Evolutionary conservation across 1,284 basidiomycete species (phyloP).

Genomic region (Boletus smithii): DNA sequence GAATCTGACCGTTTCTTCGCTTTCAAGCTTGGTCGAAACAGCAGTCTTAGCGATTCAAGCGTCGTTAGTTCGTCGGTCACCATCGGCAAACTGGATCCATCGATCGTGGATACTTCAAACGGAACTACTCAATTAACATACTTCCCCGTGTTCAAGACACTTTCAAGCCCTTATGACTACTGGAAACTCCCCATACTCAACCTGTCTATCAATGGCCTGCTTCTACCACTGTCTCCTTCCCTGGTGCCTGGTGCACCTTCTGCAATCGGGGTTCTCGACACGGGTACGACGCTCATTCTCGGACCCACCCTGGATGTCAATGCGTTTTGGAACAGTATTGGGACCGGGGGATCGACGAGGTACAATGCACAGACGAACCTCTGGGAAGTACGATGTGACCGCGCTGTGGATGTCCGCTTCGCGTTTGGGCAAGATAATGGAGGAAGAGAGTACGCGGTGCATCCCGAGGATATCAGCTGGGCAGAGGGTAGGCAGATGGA

Average conservation of each 20-base stretch:
- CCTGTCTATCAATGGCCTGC: conserved; percentile 43
- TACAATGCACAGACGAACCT: conserved; percentile 37
- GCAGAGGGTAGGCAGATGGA: conserved; percentile 37
- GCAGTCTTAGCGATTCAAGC: conserved; percentile 19
- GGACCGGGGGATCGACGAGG: conserved; percentile 37
- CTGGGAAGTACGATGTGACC: conserved; percentile 54
- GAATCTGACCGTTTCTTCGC: conserved; percentile 48
- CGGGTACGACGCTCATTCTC: conserved; percentile 56
- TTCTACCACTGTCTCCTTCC: conserved; percentile 44
- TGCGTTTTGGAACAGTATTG: conserved; percentile 47
- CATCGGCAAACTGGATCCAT: conserved; percentile 47
- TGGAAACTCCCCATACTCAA: conserved; percentile 54
- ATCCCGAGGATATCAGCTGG: conserved; percentile 56
- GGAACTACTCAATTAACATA: conserved; percentile 37
- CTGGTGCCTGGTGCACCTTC: conserved; percentile 41
- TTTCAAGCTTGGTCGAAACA: conserved; percentile 44
- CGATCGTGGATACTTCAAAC: conserved; percentile 33
- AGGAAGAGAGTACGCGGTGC: conserved; percentile 42
- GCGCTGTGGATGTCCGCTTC: conserved; percentile 45
- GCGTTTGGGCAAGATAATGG: conserved; percentile 42
- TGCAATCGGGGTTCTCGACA: conserved; percentile 55
- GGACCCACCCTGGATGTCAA: conserved; percentile 51
- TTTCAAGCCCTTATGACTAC: conserved; percentile 45
- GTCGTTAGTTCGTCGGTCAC: conserved; percentile 46
- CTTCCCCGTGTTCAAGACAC: conserved; percentile 42